phyloP scores from a whole-genome alignment of 2,329 filamentous ascomycete genomes.

The Tolypocladium guangdongense region DNA sequence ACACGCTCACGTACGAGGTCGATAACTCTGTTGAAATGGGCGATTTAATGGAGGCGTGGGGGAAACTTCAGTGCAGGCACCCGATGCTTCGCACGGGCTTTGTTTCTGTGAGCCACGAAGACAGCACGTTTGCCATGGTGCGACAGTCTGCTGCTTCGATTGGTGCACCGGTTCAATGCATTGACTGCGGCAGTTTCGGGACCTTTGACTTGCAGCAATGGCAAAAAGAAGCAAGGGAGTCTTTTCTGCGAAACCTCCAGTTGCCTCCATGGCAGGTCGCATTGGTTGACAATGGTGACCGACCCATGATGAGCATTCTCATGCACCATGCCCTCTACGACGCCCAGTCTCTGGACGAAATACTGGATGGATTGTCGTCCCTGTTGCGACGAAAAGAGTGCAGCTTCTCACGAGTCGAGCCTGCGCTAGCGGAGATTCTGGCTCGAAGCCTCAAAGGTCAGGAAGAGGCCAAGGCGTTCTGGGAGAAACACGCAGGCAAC shows the following conservation, averaged over 20 bases:
- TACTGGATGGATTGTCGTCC: conserved; percentile 48
- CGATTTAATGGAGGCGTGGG: conserved; percentile 49
- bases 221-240: conserved; percentile 19
- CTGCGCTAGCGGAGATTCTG: conserved; percentile 31
- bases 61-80: conserved; percentile 38
- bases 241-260: conserved; percentile 33
- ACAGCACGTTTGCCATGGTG: conserved; percentile 64
- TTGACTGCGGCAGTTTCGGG: not conserved
- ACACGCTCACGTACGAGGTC: conserved; percentile 51
- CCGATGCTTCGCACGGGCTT: conserved; percentile 73
- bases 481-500: conserved; percentile 43
- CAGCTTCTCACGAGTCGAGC: conserved; percentile 15
- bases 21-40: conserved; percentile 23
- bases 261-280: conserved; percentile 53
- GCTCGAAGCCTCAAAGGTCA: conserved; percentile 16
- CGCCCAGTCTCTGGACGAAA: conserved; percentile 56
- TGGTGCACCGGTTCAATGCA: conserved; percentile 5
- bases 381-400: conserved; percentile 12
- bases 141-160: conserved; percentile 31
- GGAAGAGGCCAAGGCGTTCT: conserved; percentile 42
- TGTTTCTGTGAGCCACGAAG: conserved; percentile 44
- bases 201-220: conserved; percentile 24
- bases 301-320: conserved; percentile 29
- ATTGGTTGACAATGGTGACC: conserved; percentile 24
- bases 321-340: conserved; percentile 83